phyloP scores from a whole-genome alignment of 2,329 filamentous ascomycete species.

The Clonostachys rosea region DNA sequence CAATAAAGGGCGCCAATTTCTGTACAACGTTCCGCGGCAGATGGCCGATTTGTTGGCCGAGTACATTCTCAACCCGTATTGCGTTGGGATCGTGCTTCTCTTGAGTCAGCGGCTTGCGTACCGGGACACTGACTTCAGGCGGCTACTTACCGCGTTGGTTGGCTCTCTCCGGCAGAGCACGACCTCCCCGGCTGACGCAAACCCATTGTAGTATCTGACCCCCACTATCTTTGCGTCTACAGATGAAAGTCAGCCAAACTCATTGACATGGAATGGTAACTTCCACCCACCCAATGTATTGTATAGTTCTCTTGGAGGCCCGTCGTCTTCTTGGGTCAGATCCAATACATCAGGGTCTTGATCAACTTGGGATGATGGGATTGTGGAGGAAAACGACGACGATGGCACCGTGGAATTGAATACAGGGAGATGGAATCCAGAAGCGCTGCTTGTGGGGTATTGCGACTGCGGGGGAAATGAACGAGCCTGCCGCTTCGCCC shows the following conservation, averaged over 20 bases:
- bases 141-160: conserved; percentile 42
- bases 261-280: not conserved
- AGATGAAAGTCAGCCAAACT: not conserved
- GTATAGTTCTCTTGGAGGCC: conserved; percentile 37
- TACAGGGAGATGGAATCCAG: conserved; percentile 9
- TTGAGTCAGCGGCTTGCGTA: not conserved
- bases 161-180: conserved; percentile 63
- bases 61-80: conserved; percentile 73
- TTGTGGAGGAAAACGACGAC: not conserved
- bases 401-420: not conserved
- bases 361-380: not conserved
- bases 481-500: conserved; percentile 16
- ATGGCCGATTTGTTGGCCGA: conserved; percentile 73
- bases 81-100: conserved; percentile 67
- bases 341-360: conserved; percentile 32
- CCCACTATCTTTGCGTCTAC: conserved; percentile 45
- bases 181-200: conserved; percentile 57
- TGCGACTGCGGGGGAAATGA: conserved; percentile 4
- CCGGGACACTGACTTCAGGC: not conserved
- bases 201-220: conserved; percentile 56
- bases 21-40: conserved; percentile 61
- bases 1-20: conserved; percentile 72
- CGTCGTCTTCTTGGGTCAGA: conserved; percentile 37
- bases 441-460: conserved; percentile 5
- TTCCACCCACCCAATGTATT: conserved; percentile 32